Percentiles rank a stretch among this genome's conserved stretches.
Conservation (phyloP, 495 filamentous ascomycete genomes). For the Trichoderma reesei region DNA sequence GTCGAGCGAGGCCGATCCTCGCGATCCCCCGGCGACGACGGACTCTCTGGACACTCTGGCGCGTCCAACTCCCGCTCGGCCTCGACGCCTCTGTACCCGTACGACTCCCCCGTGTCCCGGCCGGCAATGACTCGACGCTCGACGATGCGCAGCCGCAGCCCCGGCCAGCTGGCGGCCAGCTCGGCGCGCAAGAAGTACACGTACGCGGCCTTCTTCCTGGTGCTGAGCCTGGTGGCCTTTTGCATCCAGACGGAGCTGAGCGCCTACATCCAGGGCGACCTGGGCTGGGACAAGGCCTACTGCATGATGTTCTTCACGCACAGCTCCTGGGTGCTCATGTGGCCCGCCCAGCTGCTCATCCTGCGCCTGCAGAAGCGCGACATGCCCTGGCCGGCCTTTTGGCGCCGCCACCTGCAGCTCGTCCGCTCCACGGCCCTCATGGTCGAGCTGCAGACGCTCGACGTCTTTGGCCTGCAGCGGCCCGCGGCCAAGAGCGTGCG, state of each 20-base stretch:
- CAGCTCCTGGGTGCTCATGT: constrained; percentile 83
- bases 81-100: constrained; percentile 21
- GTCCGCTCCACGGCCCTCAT: constrained; percentile 77
- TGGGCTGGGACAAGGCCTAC: constrained; percentile 92
- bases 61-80: constrained; percentile 14
- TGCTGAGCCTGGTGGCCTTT: constrained; percentile 73
- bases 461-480: constrained; percentile 33
- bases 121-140: constrained; percentile 39
- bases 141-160: constrained; percentile 53
- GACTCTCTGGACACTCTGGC: constrained; percentile 18
- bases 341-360: constrained; percentile 73
- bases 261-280: constrained; percentile 78
- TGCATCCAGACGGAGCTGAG: constrained; percentile 87
- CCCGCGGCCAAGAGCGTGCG: constrained; percentile 44
- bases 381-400: constrained; percentile 76
- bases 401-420: constrained; percentile 65
- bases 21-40: neutral
- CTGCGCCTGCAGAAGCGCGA: constrained; percentile 62
- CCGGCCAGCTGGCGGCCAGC: constrained; percentile 41
- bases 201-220: constrained; percentile 72
- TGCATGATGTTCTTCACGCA: constrained; percentile 98
- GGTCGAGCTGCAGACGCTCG: constrained; percentile 60
- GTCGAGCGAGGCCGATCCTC: constrained; percentile 14
- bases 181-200: constrained; percentile 65
- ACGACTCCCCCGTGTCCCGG: constrained; percentile 17